These are phyloP conservation scores for Phascolomyces articulosus DNA, from an alignment of 371 early-diverging fungal species.

Conservation along the genomic window DNA sequence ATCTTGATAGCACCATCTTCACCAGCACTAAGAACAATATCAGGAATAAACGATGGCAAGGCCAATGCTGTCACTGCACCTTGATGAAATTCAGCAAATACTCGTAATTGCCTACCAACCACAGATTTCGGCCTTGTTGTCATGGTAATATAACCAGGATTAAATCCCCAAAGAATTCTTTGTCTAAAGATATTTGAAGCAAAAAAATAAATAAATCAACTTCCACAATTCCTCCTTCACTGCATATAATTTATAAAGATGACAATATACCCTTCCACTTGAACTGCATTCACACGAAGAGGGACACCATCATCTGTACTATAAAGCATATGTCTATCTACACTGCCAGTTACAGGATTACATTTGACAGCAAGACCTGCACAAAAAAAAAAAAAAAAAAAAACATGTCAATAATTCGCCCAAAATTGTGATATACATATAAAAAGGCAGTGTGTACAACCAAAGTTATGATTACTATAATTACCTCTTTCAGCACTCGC, in stretches of 20 bases:
- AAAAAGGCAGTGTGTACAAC: no score
- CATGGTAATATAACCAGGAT: slow-evolving; percentile 40
- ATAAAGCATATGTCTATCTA: slow-evolving; percentile 40
- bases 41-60: slow-evolving; percentile 25
- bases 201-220: background rate
- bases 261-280: slow-evolving; percentile 35
- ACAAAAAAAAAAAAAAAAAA: background rate
- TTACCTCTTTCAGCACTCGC: slow-evolving; percentile 43
- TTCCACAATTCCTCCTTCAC: background rate
- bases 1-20: slow-evolving; percentile 44
- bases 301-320: slow-evolving; percentile 38
- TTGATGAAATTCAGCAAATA: slow-evolving; percentile 46
- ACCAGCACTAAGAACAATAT: slow-evolving; percentile 44
- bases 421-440: no score
- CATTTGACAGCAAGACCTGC: slow-evolving; percentile 45
- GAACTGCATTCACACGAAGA: slow-evolving; percentile 26
- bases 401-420: background rate
- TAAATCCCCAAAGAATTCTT: slow-evolving; percentile 53
- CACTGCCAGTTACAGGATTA: slow-evolving; percentile 47
- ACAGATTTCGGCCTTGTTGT: slow-evolving; percentile 23
- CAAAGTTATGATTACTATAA: background rate
- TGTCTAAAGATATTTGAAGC: slow-evolving; percentile 17
- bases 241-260: background rate
- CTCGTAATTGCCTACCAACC: slow-evolving; percentile 29
- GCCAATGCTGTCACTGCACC: slow-evolving; percentile 37